Evolutionary conservation across 176 grass and related monocot genomes (phyloP).

Genomic region (Ensete ventricosum): DNA sequence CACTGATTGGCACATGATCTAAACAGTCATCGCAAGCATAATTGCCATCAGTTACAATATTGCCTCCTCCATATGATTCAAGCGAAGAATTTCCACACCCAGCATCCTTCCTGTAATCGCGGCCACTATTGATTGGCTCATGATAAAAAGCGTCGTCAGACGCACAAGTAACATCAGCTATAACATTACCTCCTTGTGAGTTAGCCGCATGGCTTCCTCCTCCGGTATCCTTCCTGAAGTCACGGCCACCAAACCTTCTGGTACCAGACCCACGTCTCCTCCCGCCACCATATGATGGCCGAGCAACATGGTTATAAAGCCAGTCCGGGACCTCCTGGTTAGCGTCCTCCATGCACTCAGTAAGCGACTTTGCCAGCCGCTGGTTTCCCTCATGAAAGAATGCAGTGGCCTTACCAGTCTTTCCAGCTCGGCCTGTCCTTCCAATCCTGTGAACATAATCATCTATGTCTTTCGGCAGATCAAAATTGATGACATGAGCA

Average conservation of each 20-base stretch:
- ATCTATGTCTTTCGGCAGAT: constrained; percentile 65
- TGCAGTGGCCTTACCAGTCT: constrained; percentile 56
- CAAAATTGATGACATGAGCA: constrained; percentile 74
- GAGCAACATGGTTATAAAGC: constrained; percentile 35
- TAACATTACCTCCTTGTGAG: constrained; percentile 4
- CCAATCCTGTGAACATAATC: constrained; percentile 79
- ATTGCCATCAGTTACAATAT: not conserved
- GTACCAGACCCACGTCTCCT: constrained; percentile 20
- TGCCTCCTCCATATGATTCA: constrained; percentile 4
- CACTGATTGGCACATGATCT: too few relatives aligned
- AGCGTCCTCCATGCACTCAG: constrained; percentile 50
- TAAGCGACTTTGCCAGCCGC: constrained; percentile 39
- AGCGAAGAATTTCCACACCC: too few relatives aligned
- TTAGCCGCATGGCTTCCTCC: not conserved
- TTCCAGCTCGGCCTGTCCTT: constrained; percentile 79
- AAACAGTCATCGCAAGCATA: too few relatives aligned
- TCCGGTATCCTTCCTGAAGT: constrained; percentile 8
- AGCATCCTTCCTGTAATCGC: constrained; percentile 18
- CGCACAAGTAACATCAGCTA: not conserved
- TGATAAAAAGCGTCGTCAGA: too few relatives aligned
- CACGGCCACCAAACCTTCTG: constrained; percentile 21
- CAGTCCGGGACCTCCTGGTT: constrained; percentile 58
- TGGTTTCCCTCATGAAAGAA: constrained; percentile 54
- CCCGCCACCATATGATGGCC: constrained; percentile 26
- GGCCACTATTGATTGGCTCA: constrained; percentile 4